Conservation (phyloP, 257 asterid genomes). For the Plectranthus barbatus region DNA sequence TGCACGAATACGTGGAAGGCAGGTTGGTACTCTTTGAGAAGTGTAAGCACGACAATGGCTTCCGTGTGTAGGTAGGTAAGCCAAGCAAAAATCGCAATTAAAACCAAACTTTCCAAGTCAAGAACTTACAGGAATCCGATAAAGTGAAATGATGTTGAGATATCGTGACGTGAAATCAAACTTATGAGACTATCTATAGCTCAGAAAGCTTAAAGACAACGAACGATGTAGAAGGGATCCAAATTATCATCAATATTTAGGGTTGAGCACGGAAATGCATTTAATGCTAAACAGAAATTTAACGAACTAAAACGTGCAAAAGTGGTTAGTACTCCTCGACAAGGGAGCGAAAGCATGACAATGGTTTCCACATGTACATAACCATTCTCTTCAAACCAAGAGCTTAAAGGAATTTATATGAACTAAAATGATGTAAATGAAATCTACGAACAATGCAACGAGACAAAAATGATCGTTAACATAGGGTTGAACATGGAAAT, state of each 20-base stretch:
- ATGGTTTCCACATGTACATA: neutral
- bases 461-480: neutral
- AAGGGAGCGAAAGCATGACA: neutral
- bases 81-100: neutral
- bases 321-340: neutral
- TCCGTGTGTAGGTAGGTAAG: neutral
- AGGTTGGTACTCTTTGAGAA: neutral
- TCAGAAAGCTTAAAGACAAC: neutral
- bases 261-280: neutral
- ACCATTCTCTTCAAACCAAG: neutral
- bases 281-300: neutral
- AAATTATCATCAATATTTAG: neutral
- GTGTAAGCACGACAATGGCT: neutral
- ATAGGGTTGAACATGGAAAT: neutral
- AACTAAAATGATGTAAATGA: neutral
- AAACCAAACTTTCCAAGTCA: neutral
- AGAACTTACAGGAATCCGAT: neutral
- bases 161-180: neutral
- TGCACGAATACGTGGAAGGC: neutral
- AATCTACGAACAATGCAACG: neutral
- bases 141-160: neutral
- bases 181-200: neutral
- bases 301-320: neutral
- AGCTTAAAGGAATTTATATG: neutral
- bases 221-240: neutral